A percentile compares a stretch with the other conserved stretches of the same genome.
Evolutionary conservation across 2,329 filamentous ascomycete species (phyloP).

Genomic region (Geosmithia putterillii): DNA sequence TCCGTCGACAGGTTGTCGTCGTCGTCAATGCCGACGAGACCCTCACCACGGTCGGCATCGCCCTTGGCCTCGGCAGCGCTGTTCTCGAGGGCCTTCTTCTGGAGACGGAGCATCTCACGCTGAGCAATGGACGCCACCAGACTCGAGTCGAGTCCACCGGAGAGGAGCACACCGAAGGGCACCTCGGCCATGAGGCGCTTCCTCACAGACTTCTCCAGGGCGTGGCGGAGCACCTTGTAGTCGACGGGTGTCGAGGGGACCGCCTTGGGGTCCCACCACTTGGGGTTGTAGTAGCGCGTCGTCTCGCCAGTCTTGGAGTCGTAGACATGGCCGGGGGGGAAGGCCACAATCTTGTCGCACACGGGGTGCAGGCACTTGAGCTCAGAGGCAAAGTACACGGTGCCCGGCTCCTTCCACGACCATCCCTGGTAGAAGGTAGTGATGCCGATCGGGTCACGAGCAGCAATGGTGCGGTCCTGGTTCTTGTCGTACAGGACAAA

Average conservation of each 20-base stretch:
- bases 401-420: constrained; percentile 67
- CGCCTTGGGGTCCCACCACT: constrained; percentile 77
- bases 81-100: constrained; percentile 43
- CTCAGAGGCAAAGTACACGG: constrained; percentile 94
- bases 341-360: constrained; percentile 88
- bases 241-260: constrained; percentile 74
- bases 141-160: constrained; percentile 90
- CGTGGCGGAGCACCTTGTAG: constrained; percentile 67
- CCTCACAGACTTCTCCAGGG: constrained; percentile 80
- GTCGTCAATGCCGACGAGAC: constrained; percentile 89
- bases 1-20: constrained; percentile 80
- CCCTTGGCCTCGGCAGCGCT: constrained; percentile 24
- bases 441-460: constrained; percentile 91
- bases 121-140: constrained; percentile 92
- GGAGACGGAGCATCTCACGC: constrained; percentile 73
- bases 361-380: constrained; percentile 86
- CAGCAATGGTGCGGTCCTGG: constrained; percentile 83
- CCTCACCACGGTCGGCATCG: constrained; percentile 39
- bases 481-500: constrained; percentile 97
- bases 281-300: constrained; percentile 81
- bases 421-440: constrained; percentile 96
- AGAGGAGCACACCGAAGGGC: constrained; percentile 90
- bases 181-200: constrained; percentile 99
- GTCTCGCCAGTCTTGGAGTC: constrained; percentile 82
- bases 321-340: constrained; percentile 91